These are phyloP conservation scores for Dendrobium chrysotoxum DNA, from an alignment of 106 monocot genomes.

Conservation along the genomic window DNA sequence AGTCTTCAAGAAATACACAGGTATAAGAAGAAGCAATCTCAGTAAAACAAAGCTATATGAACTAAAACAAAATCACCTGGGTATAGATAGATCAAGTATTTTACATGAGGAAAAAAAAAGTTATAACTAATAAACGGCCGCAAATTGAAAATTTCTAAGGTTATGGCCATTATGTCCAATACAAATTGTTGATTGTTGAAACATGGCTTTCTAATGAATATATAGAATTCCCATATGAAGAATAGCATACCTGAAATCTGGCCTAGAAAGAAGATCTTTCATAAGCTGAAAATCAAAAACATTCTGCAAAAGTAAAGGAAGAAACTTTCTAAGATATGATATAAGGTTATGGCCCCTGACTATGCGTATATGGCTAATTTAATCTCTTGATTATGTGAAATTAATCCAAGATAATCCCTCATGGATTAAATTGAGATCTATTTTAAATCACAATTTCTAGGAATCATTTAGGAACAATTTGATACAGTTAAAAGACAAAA, in stretches of 20 bases:
- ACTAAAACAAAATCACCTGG: background rate
- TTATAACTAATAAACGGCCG: background rate
- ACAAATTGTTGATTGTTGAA: background rate
- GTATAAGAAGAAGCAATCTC: background rate
- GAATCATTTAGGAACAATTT: too few relatives aligned
- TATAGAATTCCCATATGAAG: background rate
- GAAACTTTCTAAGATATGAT: slow-evolving; percentile 7
- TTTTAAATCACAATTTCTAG: too few relatives aligned
- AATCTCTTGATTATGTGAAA: too few relatives aligned
- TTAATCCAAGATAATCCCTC: too few relatives aligned
- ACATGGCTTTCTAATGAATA: background rate
- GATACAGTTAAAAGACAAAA: too few relatives aligned
- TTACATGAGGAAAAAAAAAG: background rate
- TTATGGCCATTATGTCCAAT: background rate
- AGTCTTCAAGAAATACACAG: background rate
- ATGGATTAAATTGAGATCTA: too few relatives aligned
- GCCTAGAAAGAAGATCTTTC: slow-evolving; percentile 59
- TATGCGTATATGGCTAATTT: too few relatives aligned
- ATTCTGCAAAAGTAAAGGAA: slow-evolving; percentile 41
- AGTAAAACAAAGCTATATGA: background rate
- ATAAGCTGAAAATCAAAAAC: slow-evolving; percentile 96
- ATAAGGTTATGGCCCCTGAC: background rate
- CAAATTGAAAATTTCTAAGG: background rate
- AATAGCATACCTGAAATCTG: slow-evolving; percentile 72
- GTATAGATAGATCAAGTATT: background rate